Evolutionary conservation across 169 alveolate species (phyloP), one percentile per base, ranked within the genome.

Genomic region (Neospora caninum): DNA sequence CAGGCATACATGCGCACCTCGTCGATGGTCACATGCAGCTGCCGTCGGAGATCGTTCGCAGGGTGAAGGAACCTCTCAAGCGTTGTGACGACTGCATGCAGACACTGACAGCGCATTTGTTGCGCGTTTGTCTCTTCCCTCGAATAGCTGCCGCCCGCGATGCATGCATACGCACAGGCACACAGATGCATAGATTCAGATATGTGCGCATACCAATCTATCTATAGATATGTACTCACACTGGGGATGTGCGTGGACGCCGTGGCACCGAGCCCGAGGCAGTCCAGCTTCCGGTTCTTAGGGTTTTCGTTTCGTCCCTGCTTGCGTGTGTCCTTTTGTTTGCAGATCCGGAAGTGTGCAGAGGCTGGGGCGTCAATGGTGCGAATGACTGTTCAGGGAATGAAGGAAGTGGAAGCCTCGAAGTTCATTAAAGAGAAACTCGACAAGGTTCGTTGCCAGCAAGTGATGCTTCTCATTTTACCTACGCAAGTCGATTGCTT

Each of bases 341-440:
- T 64, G 7, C 80, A 96, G 97, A 96, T 97, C 73, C 93, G 95
- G 34, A 93, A 93, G 69, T 96, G 97, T 73, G 96, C 95, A 80
- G 97, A 96, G 45, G 95, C 96, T 41, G 98, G 98, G 4, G 97
- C 98, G 6, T 96, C 94, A n/a, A 54, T 97, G 84, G 97, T 97
- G 29, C 95, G 98, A 36, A 92, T 97, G 88, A 97, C 98, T 20
- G 98, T 97, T 54, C 98, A 96, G 86, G 97, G 98, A 42, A 96
- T 96, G 41, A 95, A 96, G 89, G 98, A 96, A 88, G 98, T 94
- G n/a, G 95, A 95, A 53, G 97, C 98, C 31, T 91, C 97, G 10
- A 95, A 58, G 45, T 88, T 73, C 58, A 87, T 93, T 54, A 45
- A 53, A 2, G 93, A 42, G 22, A 31, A 45, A 67, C 91, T 93